These are phyloP conservation scores for Epichloe bromicola DNA, from an alignment of 2,329 filamentous ascomycete genomes.

Conservation along the genomic window DNA sequence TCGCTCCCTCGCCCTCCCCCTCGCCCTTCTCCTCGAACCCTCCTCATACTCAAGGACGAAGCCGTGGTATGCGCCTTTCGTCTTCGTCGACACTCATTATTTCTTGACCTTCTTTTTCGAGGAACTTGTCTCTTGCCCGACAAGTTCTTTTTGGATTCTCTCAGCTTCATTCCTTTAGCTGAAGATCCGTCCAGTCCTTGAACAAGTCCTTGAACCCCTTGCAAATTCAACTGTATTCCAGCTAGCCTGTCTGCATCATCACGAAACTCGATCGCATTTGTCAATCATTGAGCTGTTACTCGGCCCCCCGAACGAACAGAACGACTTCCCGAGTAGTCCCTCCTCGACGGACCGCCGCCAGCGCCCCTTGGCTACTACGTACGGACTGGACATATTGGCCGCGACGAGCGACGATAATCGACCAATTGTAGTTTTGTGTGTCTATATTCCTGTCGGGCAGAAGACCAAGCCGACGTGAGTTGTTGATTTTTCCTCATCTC, in stretches of 20 bases:
- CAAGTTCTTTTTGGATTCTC: slow-evolving; percentile 3
- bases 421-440: too few relatives aligned
- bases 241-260: background rate
- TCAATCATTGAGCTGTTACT: background rate
- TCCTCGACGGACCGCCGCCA: background rate
- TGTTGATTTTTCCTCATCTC: background rate
- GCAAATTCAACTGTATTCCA: slow-evolving; percentile 2
- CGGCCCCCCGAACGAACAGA: background rate
- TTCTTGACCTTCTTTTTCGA: slow-evolving; percentile 1
- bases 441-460: background rate
- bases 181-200: slow-evolving; percentile 26
- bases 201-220: slow-evolving; percentile 10
- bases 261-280: background rate
- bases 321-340: background rate
- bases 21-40: background rate
- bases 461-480: background rate
- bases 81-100: background rate
- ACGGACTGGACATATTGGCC: too few relatives aligned
- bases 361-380: background rate
- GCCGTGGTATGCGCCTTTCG: background rate
- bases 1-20: background rate
- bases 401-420: too few relatives aligned
- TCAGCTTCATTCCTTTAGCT: slow-evolving; percentile 20
- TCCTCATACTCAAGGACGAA: background rate
- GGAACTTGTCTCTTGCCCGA: background rate